Evolutionary conservation across 2,329 filamentous ascomycete species (phyloP).

Genomic region (Diaporthe longicolla): DNA sequence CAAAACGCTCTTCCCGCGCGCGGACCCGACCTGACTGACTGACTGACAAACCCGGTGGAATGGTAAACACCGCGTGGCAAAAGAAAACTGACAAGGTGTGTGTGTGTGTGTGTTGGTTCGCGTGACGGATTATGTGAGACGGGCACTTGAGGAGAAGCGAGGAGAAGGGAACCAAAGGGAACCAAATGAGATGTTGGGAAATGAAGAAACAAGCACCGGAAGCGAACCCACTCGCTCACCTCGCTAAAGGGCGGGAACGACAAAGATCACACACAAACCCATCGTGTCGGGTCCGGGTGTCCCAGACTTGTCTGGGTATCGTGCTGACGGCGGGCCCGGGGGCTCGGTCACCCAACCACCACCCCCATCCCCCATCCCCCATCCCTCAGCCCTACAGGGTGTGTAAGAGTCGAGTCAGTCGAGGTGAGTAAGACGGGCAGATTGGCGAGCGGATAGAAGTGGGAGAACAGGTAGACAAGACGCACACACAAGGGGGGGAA

Average conservation of each 20-base stretch:
- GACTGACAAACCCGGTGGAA: too few species aligned
- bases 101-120: background rate
- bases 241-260: background rate
- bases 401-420: background rate
- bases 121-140: conserved; percentile 33
- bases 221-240: background rate
- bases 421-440: too few species aligned
- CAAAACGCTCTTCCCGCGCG: too few species aligned
- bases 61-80: background rate
- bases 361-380: background rate
- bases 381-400: conserved; percentile 22
- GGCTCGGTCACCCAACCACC: conserved; percentile 4
- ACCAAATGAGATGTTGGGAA: background rate
- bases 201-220: background rate
- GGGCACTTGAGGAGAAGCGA: background rate
- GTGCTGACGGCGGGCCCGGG: conserved; percentile 32
- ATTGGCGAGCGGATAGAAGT: too few species aligned
- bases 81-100: too few species aligned
- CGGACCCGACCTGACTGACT: too few species aligned
- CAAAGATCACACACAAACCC: background rate
- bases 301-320: background rate
- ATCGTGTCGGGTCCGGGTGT: conserved; percentile 22
- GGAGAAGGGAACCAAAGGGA: background rate
- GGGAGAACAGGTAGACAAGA: too few species aligned
- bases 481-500: background rate